Base-by-base conservation (phyloP, 768 basidiomycete species). In the Brasilioporus rufonigricans region DNA sequence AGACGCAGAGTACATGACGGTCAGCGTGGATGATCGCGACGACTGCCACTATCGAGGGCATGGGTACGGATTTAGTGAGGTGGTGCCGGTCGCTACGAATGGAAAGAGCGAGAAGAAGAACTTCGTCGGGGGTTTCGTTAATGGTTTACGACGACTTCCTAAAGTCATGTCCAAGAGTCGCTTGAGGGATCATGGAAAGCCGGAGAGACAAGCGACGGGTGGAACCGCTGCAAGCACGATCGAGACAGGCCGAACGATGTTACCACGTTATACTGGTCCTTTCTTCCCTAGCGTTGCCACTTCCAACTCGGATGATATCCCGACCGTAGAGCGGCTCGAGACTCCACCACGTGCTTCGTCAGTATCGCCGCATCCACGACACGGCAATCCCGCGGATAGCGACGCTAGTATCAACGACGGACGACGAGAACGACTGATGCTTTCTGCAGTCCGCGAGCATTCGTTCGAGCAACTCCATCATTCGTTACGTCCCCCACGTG, bases 1-100 rank as follows among this genome's bases (percentile, higher is more conserved):
- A 18, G 68, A 69, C 24, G 67, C 67, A 43, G 71, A 72, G 44
- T 71, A 71, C 51, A 72, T 71, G 69, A 71, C 69, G 5, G 66
- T 71, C 57, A 68, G 54, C 26, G 59, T 71, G 5, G 65, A 63
- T 5, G 59, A 61, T 44, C 53, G 54, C 21, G 64, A 61, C 29
- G 68, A 68, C 3, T 56, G 44, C 41, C 26, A 59, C 24, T 53
- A 56, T 54, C 53, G 45, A 16, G 56, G 57, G 18, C 62, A 71
- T 43, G 61, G 52, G 10, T 50, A 65, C 48, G 69, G 71, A 8
- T 53, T 60, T 55, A 62, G 47, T 48, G 69, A 69, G 53, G 62
- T 49, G 33, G n/a, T 59, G 43, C 57, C 62, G 8, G 46, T 48
- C 23, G 59, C 60, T 39, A 24, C 55, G 31, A 61, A 65, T 48